Conservation (phyloP, 106 monocot species). For the Chionographis japonica region DNA sequence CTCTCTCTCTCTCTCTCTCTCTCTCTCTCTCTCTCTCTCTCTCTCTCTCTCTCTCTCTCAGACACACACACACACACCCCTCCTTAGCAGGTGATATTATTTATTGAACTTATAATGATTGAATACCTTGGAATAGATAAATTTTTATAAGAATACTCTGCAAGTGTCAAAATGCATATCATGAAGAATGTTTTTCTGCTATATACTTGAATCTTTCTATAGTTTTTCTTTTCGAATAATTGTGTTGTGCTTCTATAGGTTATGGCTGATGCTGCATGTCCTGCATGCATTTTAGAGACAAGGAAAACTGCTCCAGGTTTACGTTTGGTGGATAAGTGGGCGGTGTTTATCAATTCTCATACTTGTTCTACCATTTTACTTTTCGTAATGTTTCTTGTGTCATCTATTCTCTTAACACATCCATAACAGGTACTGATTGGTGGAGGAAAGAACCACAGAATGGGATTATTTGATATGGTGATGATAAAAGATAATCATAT, state of each 20-base stretch:
- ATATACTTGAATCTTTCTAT: neutral
- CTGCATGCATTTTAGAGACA: conserved; percentile 93
- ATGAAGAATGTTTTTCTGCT: too few relatives aligned
- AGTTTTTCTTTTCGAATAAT: neutral
- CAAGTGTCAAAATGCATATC: too few relatives aligned
- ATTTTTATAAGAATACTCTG: too few relatives aligned
- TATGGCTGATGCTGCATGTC: conserved; percentile 87
- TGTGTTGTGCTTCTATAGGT: conserved; percentile 36
- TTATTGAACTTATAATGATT: too few relatives aligned
- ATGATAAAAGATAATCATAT: conserved; percentile 99
- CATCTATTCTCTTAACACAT: neutral
- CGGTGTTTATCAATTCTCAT: conserved; percentile 51
- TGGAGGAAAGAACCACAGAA: conserved; percentile 94
- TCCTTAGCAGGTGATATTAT: too few relatives aligned
- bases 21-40: too few relatives aligned
- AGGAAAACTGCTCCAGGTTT: conserved; percentile 98
- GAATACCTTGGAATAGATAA: too few relatives aligned
- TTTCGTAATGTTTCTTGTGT: conserved; percentile 5
- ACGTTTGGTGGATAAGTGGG: conserved; percentile 99
- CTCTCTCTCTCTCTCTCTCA: too few relatives aligned
- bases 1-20: too few relatives aligned
- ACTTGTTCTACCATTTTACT: conserved; percentile 10
- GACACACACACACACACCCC: too few relatives aligned
- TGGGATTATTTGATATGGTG: conserved; percentile 99
- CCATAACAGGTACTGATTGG: conserved; percentile 78